phyloP scores from a whole-genome alignment of 257 asterid genomes.

The Echium plantagineum region DNA sequence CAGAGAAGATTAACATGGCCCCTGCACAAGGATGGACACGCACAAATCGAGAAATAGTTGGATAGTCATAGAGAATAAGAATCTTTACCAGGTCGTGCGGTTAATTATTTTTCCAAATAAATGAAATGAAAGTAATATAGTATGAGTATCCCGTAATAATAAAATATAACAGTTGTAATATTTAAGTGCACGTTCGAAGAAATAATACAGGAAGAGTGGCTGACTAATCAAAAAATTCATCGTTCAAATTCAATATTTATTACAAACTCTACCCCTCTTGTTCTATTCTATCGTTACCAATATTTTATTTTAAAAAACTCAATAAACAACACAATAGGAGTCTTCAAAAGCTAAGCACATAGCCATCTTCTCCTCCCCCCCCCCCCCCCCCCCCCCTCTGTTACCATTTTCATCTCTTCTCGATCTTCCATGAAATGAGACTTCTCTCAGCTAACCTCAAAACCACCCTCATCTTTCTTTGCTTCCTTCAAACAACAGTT shows the following conservation, averaged over 20 bases:
- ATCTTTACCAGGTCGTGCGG: too few relatives aligned
- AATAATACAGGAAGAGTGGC: constrained; percentile 8
- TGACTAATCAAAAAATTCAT: not conserved
- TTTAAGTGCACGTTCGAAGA: constrained; percentile 10
- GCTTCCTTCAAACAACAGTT: constrained; percentile 13
- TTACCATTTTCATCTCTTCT: not conserved
- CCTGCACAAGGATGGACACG: too few relatives aligned
- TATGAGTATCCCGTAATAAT: too few relatives aligned
- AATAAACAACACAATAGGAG: constrained; percentile 1
- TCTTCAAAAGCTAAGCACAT: constrained; percentile 5
- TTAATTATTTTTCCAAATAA: too few relatives aligned
- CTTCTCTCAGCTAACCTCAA: constrained; percentile 9
- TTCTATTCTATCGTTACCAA: not conserved
- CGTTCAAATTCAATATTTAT: not conserved
- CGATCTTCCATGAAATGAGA: constrained; percentile 28
- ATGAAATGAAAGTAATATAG: too few relatives aligned
- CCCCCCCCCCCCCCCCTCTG: not conserved
- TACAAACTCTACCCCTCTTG: constrained; percentile 3
- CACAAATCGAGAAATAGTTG: too few relatives aligned
- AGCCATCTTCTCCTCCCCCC: not conserved
- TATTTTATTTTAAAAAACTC: constrained; percentile 1
- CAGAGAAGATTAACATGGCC: too few relatives aligned
- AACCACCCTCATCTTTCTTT: constrained; percentile 13
- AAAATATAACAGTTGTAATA: too few relatives aligned
- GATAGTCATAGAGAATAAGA: too few relatives aligned